Evolutionary conservation across 1,284 basidiomycete genomes (phyloP), one percentile per base, ranked within the genome.

Genomic region (Neonothopanus nambi): DNA sequence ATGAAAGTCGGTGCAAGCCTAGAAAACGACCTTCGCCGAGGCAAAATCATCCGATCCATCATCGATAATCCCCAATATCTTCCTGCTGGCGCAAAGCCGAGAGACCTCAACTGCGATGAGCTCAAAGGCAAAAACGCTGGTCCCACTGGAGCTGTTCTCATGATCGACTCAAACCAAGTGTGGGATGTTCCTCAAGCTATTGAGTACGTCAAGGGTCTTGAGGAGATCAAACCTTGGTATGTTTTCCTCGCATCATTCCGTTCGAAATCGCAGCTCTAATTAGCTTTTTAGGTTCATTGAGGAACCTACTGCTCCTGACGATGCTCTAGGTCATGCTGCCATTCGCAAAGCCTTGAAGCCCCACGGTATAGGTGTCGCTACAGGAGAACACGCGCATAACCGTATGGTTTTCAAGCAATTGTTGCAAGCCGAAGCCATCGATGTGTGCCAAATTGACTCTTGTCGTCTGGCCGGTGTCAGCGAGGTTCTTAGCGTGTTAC

Each of bases 331-430:
- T 1, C 92, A 94, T 60, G 91, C 91, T 35, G 78, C 87, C 3
- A 87, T 93, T 55, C 87, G 92, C 57, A 85, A 82, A 60, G 89
- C 82, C 3, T 79, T 96, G 56, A 89, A 89, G 67, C 89, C 89
- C 11, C 72, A 89, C 65, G 87, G 87, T 1, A 95, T 98, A 59
- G 93, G 93, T 48, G 95, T 98, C 43, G 95, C 95, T 1, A 98
- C 95, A 0, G 95, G 95, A 48, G 95, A 98, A 71, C 95, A 98
- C 66, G 93, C 92, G 2, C 95, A 96, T 71, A 97, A 96, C 72
- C 83, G 92, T 56, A 95, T 97, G 82, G 82, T 92, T n/a, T 98
- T 98, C 82, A 98, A 98, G 76, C 95, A 98, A 69, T 80, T 98
- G 13, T 77, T 98, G 11, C 94, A 96, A 68, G 90, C 94, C 1